Conservation (phyloP, 192 early-diverging fungal genomes). For the Coemansia sp. region DNA sequence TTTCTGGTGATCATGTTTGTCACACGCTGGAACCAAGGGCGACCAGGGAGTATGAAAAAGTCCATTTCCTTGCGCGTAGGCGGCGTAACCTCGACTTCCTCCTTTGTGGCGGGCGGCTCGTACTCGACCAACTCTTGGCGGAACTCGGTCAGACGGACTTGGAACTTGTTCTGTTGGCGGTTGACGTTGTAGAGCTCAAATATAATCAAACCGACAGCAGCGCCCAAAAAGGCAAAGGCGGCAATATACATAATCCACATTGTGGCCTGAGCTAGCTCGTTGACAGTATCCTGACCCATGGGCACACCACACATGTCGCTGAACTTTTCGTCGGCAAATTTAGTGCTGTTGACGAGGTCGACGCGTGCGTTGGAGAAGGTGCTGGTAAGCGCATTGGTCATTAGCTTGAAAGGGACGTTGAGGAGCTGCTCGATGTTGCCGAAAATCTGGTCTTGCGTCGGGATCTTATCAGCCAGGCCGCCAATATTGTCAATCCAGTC, state of each 20-base stretch:
- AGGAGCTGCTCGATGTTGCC: conserved; percentile 40
- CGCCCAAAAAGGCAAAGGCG: conserved; percentile 22
- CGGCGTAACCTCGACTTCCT: conserved; percentile 16
- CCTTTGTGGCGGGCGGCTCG: conserved; percentile 8
- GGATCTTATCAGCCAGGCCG: conserved; percentile 28
- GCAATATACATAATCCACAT: conserved; percentile 22
- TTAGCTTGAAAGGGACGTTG: conserved; percentile 37
- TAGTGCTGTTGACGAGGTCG: conserved; percentile 16
- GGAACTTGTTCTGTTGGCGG: conserved; percentile 13
- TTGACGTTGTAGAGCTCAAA: conserved; percentile 5
- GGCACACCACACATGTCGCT: conserved; percentile 23
- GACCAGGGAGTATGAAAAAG: conserved; percentile 36
- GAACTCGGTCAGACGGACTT: conserved; percentile 12
- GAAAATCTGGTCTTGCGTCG: conserved; percentile 43
- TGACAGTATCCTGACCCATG: conserved; percentile 33
- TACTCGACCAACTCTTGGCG: conserved; percentile 34
- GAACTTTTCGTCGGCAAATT: conserved; percentile 20
- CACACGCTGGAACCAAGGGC: conserved; percentile 21
- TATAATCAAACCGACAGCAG: conserved; percentile 12
- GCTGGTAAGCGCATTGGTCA: conserved; percentile 16
- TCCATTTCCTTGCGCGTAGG: conserved; percentile 42
- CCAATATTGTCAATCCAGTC: conserved; percentile 41
- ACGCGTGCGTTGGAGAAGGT: conserved; percentile 15
- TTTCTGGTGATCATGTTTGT: conserved; percentile 15
- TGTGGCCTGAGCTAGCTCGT: conserved; percentile 15